A percentile compares a stretch with the other conserved stretches of the same genome.
These are phyloP conservation scores for Avena insularis DNA, from an alignment of 176 grass and related monocot species.

Conservation along the genomic window DNA sequence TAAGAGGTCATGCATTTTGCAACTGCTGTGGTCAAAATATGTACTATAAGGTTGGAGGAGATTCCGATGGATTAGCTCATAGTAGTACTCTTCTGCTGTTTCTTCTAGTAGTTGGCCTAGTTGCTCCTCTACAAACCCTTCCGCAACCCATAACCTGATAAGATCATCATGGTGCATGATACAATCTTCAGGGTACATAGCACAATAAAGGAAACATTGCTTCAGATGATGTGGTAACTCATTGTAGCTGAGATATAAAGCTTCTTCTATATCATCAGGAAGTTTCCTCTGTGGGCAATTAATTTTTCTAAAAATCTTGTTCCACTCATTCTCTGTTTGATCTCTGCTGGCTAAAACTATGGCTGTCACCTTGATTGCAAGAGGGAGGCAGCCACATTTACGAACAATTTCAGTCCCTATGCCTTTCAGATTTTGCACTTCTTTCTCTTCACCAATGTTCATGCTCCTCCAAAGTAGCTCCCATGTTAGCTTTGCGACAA, in stretches of 20 bases:
- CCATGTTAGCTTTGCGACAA: background rate
- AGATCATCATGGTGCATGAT: no score
- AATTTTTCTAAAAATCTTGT: background rate
- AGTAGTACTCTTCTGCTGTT: no score
- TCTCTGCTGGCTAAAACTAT: background rate
- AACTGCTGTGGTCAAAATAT: no score
- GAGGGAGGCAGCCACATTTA: background rate
- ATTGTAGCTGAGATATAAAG: background rate
- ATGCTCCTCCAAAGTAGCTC: background rate
- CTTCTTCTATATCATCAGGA: background rate
- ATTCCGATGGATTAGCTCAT: no score
- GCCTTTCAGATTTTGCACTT: background rate
- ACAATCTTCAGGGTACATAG: no score
- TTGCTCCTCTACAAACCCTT: no score
- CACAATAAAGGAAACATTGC: no score
- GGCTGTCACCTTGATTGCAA: background rate
- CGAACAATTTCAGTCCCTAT: background rate
- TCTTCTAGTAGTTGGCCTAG: no score
- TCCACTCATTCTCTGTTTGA: background rate
- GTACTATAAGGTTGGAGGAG: no score
- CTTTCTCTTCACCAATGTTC: background rate
- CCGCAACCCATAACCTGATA: no score
- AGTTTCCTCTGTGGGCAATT: background rate
- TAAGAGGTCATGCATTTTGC: no score
- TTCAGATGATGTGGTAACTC: background rate